Percentiles rank a stretch among this genome's conserved stretches.
These are phyloP conservation scores for Pythium myriotylum DNA, from an alignment of 352 stramenopile genomes.

Conservation along the genomic window DNA sequence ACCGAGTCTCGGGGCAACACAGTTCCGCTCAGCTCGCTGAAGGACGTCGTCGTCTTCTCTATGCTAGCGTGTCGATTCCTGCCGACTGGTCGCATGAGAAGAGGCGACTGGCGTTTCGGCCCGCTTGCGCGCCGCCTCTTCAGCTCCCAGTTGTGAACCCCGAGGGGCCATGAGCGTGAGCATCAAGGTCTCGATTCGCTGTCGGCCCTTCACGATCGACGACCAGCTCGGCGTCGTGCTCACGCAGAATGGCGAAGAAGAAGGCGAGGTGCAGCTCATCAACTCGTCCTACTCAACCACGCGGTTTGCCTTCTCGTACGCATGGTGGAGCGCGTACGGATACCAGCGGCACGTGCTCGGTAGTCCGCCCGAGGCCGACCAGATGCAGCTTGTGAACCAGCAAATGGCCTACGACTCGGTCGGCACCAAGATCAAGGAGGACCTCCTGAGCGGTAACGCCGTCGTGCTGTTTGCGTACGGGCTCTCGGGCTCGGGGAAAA, in stretches of 20 bases:
- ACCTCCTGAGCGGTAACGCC: constrained; percentile 90
- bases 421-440: constrained; percentile 91
- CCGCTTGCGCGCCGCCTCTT: neutral
- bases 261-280: constrained; percentile 92
- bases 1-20: no score
- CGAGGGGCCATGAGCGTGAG: constrained; percentile 73
- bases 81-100: no score
- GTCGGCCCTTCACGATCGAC: constrained; percentile 88
- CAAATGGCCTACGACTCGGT: constrained; percentile 88
- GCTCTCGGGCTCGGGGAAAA: constrained; percentile 92
- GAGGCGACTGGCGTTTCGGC: neutral
- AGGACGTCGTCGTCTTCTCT: no score
- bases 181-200: constrained; percentile 90
- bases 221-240: constrained; percentile 92
- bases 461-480: constrained; percentile 95
- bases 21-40: no score
- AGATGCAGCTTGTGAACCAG: constrained; percentile 92
- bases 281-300: constrained; percentile 94
- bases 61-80: no score
- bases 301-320: constrained; percentile 92
- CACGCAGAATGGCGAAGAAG: constrained; percentile 89
- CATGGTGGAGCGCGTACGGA: constrained; percentile 94
- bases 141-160: no score
- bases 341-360: constrained; percentile 88
- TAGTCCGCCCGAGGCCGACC: constrained; percentile 56